phyloP scores from a whole-genome alignment of 2,329 filamentous ascomycete species.

The Epichloe brachyelytri region DNA sequence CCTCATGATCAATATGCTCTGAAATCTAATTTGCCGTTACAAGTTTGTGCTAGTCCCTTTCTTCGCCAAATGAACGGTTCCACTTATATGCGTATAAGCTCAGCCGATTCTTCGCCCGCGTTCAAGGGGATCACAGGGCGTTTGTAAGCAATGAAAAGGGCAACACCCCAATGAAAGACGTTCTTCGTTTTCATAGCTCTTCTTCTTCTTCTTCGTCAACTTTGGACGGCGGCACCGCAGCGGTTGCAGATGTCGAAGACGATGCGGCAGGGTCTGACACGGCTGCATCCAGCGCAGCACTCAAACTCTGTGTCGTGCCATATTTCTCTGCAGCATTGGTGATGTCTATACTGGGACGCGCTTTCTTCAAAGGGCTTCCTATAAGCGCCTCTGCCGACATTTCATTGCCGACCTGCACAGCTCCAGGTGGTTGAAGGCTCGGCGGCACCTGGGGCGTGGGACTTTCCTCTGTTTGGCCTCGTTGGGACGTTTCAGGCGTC shows the following conservation, averaged over 20 bases:
- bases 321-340: constrained; percentile 13
- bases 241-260: constrained; percentile 11
- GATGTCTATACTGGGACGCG: constrained; percentile 44
- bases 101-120: neutral
- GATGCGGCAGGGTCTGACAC: constrained; percentile 12
- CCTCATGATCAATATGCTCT: neutral
- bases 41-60: neutral
- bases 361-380: constrained; percentile 65
- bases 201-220: constrained; percentile 18
- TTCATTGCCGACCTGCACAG: constrained; percentile 19
- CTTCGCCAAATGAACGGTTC: neutral
- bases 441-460: constrained; percentile 13
- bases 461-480: constrained; percentile 32
- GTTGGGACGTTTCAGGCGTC: constrained; percentile 21
- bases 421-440: constrained; percentile 9
- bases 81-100: neutral
- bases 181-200: constrained; percentile 20
- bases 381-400: constrained; percentile 30
- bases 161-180: neutral
- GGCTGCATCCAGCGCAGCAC: constrained; percentile 20
- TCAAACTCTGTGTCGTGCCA: constrained; percentile 20
- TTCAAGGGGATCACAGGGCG: neutral
- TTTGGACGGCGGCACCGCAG: constrained; percentile 13
- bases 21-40: neutral
- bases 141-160: neutral